These are phyloP conservation scores for Myxozyma sirexii DNA, from an alignment of 805 yeast species.

Conservation along the genomic window DNA sequence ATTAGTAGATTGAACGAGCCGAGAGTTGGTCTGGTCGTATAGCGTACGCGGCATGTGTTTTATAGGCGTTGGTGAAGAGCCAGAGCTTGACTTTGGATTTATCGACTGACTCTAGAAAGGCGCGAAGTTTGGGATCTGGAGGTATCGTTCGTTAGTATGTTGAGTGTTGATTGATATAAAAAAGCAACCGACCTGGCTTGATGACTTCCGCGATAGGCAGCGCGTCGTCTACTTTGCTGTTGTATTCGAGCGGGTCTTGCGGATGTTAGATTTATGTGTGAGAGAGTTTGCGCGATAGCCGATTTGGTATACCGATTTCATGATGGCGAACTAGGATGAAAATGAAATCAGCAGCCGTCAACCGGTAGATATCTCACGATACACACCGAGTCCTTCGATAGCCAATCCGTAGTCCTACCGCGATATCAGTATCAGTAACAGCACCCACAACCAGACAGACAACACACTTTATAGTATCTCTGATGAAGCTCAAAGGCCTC, in stretches of 20 bases:
- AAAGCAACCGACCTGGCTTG: slow-evolving; percentile 48
- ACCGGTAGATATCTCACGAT: background rate
- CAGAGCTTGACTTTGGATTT: slow-evolving; percentile 69
- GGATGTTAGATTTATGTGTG: too few species aligned
- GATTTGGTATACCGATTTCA: slow-evolving; percentile 47
- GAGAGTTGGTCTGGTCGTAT: too few species aligned
- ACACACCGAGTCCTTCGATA: slow-evolving; percentile 69
- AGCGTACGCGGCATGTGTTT: slow-evolving; percentile 66
- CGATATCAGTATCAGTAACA: background rate
- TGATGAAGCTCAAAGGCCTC: slow-evolving; percentile 74
- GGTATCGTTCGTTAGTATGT: too few species aligned
- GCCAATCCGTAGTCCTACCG: slow-evolving; percentile 80
- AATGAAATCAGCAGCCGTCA: background rate
- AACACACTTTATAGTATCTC: slow-evolving; percentile 59
- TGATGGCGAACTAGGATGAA: slow-evolving; percentile 52
- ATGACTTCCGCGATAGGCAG: slow-evolving; percentile 82
- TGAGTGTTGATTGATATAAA: slow-evolving; percentile 23
- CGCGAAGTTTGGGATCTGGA: slow-evolving; percentile 41
- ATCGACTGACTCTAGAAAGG: slow-evolving; percentile 43
- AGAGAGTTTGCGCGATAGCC: too few species aligned
- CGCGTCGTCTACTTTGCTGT: slow-evolving; percentile 86
- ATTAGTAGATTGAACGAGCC: background rate
- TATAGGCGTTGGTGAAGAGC: slow-evolving; percentile 94
- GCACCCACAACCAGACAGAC: background rate
- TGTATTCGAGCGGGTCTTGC: slow-evolving; percentile 85